Conservation (phyloP, 768 basidiomycete genomes). For the Asterophora parasitica region DNA sequence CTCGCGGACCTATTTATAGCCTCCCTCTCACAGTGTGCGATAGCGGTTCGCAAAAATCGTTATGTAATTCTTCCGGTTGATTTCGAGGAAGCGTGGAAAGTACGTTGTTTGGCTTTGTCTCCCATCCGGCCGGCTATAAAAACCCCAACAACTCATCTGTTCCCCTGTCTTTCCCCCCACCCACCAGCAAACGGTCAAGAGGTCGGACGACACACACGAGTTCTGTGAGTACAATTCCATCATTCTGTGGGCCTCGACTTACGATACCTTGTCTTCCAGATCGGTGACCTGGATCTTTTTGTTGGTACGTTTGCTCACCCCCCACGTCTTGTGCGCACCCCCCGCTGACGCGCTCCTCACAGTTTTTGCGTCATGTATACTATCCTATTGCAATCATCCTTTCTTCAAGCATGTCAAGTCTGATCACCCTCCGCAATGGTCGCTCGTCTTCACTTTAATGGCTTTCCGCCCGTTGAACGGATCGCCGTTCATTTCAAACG, state of each 20-base stretch:
- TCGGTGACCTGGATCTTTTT: conserved; percentile 25
- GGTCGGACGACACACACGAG: conserved; percentile 92
- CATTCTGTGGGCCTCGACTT: conserved; percentile 11
- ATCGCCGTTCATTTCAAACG: conserved; percentile 77
- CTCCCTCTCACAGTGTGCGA: conserved; percentile 5
- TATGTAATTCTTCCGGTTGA: conserved; percentile 96
- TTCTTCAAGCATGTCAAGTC: conserved; percentile 4
- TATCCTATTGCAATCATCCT: conserved; percentile 14
- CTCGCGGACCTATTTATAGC: not conserved
- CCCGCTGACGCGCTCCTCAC: not conserved
- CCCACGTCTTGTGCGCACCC: not conserved
- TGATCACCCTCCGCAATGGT: not conserved
- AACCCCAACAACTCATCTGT: conserved; percentile 27
- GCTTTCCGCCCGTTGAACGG: conserved; percentile 58
- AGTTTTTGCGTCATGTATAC: conserved; percentile 16
- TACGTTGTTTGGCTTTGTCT: conserved; percentile 63
- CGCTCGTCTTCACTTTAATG: conserved; percentile 85
- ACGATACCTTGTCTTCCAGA: conserved; percentile 24
- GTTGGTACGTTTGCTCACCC: conserved; percentile 17
- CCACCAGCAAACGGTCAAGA: conserved; percentile 90
- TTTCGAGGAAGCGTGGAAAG: conserved; percentile 99
- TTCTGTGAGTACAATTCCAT: conserved; percentile 64
- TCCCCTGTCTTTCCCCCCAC: conserved; percentile 28
- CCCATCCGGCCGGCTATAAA: conserved; percentile 21
- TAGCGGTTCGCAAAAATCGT: conserved; percentile 96